Evolutionary conservation across 2,329 filamentous ascomycete genomes (phyloP), one percentile per base, ranked within the genome.

Genomic region (Paramyrothecium roridum): DNA sequence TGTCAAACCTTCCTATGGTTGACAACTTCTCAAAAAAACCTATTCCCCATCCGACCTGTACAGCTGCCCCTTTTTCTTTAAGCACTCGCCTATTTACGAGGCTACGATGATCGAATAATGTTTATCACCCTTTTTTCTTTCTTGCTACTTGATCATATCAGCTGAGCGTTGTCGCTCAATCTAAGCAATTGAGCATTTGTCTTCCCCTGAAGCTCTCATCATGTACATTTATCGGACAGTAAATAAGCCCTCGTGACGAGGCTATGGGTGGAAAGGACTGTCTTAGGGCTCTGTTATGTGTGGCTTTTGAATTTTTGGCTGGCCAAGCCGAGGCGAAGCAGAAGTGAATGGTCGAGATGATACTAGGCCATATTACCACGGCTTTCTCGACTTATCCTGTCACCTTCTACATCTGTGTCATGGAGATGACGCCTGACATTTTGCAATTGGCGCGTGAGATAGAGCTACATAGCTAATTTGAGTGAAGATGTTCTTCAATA

Each of bases 101-200:
- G 61, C 63, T 62, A 71, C 66, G 69, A 70, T 65, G 58, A 56
- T 59, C 59, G 63, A 63, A 66, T 71, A 69, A 70, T 72, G 61
- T 71, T 58, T 69, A 63, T 59, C 65, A n/a, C 70, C 60, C 69
- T 57, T 68, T 63, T 62, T 66, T 51, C 54, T 49, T 54, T 48
- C 56, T 54, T 49, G 40, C 20, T 40, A 4, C 13, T 19, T 30
- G 11, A 23, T 23, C 43, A 33, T 33, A 46, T 52, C 33, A 55
- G 56, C 58, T 57, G 57, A 54, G 56, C 58, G 50, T 51, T 57
- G 56, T 56, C 26, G 48, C 57, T 54, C 54, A 60, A 53, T 55
- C 26, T 4, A 30, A 30, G 26, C 26, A 30, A 30, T n/a, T 10
- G 26, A 30, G 10, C 26, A 10, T 10, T 30, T 30, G n/a, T 10